Conservation (phyloP, 768 basidiomycete species). For the Lentinula sp. region DNA sequence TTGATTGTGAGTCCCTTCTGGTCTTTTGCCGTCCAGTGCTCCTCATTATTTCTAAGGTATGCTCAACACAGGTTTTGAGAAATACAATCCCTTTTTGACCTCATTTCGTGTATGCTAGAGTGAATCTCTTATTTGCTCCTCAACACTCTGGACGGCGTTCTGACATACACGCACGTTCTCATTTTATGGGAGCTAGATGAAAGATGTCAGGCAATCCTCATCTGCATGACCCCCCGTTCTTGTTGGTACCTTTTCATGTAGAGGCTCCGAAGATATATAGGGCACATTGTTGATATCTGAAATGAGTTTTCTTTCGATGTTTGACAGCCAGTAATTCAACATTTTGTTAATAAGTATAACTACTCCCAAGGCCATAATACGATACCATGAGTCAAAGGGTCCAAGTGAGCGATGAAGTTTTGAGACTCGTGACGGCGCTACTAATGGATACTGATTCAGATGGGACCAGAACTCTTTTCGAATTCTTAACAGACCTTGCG, state of each 20-base stretch:
- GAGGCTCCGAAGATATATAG: neutral
- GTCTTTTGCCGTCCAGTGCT: neutral
- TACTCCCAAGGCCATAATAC: neutral
- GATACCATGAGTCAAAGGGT: neutral
- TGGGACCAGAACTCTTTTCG: neutral
- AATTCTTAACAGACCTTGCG: neutral
- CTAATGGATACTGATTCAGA: neutral
- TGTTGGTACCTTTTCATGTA: neutral
- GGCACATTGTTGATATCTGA: neutral
- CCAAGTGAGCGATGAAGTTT: neutral
- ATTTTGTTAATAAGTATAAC: neutral
- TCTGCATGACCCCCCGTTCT: neutral
- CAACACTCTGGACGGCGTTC: constrained; percentile 94
- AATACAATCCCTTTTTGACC: neutral
- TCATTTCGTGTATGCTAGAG: neutral
- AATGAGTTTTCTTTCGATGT: no score
- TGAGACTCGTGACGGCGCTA: neutral
- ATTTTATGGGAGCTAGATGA: constrained; percentile 92
- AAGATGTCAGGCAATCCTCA: constrained; percentile 5
- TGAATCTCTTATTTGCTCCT: constrained; percentile 48
- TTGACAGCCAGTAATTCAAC: neutral
- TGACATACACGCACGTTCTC: constrained; percentile 75
- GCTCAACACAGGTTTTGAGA: neutral
- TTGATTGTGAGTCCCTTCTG: neutral
- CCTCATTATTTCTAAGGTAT: neutral